Conservation (phyloP, 192 early-diverging fungal species). For the Chytriomyces hyalinus region DNA sequence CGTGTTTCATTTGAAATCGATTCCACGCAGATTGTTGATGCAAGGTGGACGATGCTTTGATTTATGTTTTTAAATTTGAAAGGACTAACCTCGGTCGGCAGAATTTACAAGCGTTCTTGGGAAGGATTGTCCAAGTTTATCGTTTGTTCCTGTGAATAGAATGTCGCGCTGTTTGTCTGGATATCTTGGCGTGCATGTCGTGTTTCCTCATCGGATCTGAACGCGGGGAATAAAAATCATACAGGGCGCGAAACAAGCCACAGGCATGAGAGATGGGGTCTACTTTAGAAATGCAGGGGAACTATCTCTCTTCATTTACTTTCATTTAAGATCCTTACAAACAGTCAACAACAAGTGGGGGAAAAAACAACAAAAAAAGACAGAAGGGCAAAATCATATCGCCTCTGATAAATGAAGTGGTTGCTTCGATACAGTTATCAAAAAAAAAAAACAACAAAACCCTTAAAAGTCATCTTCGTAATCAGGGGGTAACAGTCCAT, state of each 20-base stretch:
- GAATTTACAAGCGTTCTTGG: neutral
- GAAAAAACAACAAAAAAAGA: too few species aligned
- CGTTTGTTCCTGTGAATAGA: neutral
- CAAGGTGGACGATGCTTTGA: neutral
- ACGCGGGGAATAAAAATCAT: too few species aligned
- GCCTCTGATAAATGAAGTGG: too few species aligned
- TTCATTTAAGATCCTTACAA: too few species aligned
- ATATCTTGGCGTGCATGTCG: neutral
- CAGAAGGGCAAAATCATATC: too few species aligned
- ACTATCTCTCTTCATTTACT: too few species aligned
- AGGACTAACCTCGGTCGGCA: neutral
- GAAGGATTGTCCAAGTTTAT: neutral
- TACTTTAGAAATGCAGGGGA: too few species aligned
- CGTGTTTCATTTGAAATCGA: slow-evolving; percentile 14
- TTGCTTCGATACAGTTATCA: too few species aligned
- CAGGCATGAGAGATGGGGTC: too few species aligned
- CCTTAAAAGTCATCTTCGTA: slow-evolving; percentile 10
- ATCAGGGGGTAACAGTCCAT: slow-evolving; percentile 22
- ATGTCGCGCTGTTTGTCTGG: neutral
- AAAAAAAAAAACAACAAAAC: too few species aligned
- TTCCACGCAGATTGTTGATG: neutral
- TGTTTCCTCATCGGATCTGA: slow-evolving; percentile 1
- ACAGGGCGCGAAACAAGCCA: too few species aligned
- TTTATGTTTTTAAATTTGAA: neutral
- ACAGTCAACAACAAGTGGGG: too few species aligned